Conservation (phyloP, 225 moss, liverwort and hornwort genomes). For the Lunularia cruciata region DNA sequence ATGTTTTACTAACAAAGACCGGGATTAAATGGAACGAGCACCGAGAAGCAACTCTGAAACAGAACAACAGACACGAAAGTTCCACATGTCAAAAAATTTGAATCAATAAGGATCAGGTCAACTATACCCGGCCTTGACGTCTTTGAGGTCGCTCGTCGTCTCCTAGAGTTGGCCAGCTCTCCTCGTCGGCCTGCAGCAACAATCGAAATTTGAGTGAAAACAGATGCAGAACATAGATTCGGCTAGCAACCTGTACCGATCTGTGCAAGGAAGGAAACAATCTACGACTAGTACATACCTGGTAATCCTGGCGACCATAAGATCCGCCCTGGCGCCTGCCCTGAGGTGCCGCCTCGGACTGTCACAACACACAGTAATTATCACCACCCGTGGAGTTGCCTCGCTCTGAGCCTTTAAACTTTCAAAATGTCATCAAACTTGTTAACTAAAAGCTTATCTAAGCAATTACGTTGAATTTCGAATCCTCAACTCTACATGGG, state of each 20-base stretch:
- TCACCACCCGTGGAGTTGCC: background rate
- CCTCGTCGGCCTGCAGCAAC: conserved; percentile 11
- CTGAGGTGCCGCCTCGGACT: background rate
- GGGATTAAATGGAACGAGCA: background rate
- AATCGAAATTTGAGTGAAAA: background rate
- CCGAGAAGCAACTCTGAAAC: background rate
- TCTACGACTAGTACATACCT: conserved; percentile 6
- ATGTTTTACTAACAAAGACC: too few species aligned
- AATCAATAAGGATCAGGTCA: background rate
- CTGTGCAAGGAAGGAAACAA: background rate
- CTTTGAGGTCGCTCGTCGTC: conserved; percentile 5
- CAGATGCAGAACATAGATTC: background rate
- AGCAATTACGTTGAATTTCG: too few species aligned
- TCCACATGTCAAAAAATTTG: background rate
- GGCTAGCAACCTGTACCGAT: too few species aligned
- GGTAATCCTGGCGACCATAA: conserved; percentile 5
- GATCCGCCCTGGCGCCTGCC: conserved; percentile 10
- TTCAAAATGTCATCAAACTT: too few species aligned
- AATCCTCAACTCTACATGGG: too few species aligned
- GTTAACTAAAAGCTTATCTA: too few species aligned
- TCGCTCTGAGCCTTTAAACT: too few species aligned
- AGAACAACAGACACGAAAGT: background rate
- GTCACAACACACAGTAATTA: background rate
- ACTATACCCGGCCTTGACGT: conserved; percentile 20
- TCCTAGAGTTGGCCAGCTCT: conserved; percentile 18